These are phyloP conservation scores for Sarocladium oryzae DNA, from an alignment of 2,329 filamentous ascomycete species.

Conservation along the genomic window DNA sequence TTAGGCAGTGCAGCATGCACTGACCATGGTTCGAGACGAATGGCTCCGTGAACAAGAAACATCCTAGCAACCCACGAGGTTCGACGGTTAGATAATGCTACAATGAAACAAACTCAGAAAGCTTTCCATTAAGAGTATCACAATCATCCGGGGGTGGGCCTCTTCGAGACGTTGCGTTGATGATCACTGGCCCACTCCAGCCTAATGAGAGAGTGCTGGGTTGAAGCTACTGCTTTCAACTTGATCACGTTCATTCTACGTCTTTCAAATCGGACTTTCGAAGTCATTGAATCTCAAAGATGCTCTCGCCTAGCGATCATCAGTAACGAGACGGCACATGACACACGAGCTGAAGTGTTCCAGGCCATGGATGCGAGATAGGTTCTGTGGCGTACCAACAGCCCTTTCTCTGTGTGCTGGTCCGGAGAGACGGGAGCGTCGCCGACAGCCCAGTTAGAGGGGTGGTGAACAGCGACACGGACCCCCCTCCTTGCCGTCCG, in stretches of 20 bases:
- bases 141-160: neutral
- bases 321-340: conserved; percentile 3
- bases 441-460: neutral
- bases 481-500: too few relatives aligned
- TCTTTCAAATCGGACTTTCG: too few relatives aligned
- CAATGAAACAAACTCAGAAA: neutral
- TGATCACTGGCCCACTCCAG: too few relatives aligned
- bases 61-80: neutral
- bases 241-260: too few relatives aligned
- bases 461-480: neutral
- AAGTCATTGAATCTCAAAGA: too few relatives aligned
- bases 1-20: too few relatives aligned
- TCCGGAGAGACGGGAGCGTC: conserved; percentile 1
- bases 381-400: neutral
- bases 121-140: neutral
- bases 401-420: neutral
- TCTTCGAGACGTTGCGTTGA: neutral
- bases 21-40: too few relatives aligned
- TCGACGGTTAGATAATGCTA: neutral
- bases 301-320: neutral
- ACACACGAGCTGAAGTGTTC: neutral
- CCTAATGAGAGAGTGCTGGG: too few relatives aligned
- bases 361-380: neutral
- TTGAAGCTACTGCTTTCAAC: too few relatives aligned
- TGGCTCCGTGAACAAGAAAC: neutral